A percentile compares a stretch with the other conserved stretches of the same genome.
Evolutionary conservation across 1,139 yeast genomes (phyloP).

Genomic region (Candida buenavistaensis): DNA sequence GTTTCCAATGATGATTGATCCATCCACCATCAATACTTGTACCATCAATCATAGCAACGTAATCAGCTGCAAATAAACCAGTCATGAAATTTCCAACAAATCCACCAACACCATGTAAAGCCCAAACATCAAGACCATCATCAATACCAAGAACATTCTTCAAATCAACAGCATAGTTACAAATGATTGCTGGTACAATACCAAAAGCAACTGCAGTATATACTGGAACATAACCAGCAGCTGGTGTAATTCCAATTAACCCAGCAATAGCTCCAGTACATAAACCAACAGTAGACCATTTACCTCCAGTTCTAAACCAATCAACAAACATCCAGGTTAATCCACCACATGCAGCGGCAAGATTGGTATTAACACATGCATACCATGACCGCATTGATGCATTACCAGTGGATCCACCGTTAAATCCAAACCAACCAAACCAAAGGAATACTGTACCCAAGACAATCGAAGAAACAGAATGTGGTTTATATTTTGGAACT

Average conservation of each 20-base stretch:
- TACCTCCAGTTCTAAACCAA: constrained; percentile 82
- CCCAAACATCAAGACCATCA: constrained; percentile 94
- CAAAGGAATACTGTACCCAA: constrained; percentile 91
- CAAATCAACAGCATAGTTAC: constrained; percentile 83
- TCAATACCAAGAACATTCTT: constrained; percentile 75
- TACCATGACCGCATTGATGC: constrained; percentile 90
- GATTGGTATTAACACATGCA: constrained; percentile 87
- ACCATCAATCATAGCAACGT: constrained; percentile 76
- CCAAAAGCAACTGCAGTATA: constrained; percentile 88
- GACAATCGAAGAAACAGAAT: constrained; percentile 85
- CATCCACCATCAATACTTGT: constrained; percentile 86
- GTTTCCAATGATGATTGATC: constrained; percentile 87
- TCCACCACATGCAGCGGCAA: constrained; percentile 92
- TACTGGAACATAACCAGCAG: constrained; percentile 93
- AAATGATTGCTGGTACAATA: constrained; percentile 69
- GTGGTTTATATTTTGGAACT: constrained; percentile 88
- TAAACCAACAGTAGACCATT: constrained; percentile 93
- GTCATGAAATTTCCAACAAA: constrained; percentile 80
- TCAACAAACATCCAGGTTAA: constrained; percentile 92
- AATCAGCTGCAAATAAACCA: constrained; percentile 92
- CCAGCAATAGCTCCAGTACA: constrained; percentile 95
- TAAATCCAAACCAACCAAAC: constrained; percentile 99
- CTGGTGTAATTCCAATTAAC: constrained; percentile 94
- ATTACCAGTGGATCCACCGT: constrained; percentile 96
- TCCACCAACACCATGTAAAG: constrained; percentile 94